Percentiles rank a stretch among this genome's conserved stretches.
These are phyloP conservation scores for Funneliformis caledonium DNA, from an alignment of 371 early-diverging fungal genomes.

Conservation along the genomic window DNA sequence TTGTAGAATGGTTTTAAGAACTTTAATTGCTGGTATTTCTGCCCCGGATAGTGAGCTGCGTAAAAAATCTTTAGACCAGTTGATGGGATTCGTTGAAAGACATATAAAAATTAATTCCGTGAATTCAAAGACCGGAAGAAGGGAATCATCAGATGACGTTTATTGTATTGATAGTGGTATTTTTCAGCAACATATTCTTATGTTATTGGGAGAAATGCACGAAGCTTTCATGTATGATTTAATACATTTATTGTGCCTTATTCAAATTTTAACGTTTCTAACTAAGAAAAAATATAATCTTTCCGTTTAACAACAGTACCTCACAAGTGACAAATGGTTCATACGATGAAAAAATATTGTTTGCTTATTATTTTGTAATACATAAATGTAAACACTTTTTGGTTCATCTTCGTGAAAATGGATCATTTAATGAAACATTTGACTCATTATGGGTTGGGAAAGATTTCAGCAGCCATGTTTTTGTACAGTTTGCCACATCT, in stretches of 20 bases:
- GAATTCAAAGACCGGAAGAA: not conserved
- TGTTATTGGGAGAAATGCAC: constrained; percentile 41
- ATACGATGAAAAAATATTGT: constrained; percentile 32
- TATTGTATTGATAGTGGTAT: constrained; percentile 36
- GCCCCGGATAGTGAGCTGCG: constrained; percentile 16
- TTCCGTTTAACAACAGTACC: not conserved
- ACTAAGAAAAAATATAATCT: not conserved
- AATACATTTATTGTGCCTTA: not conserved
- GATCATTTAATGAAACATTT: not conserved
- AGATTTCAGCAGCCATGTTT: constrained; percentile 40
- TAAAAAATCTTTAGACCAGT: constrained; percentile 11
- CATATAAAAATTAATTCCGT: constrained; percentile 14
- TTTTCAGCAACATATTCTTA: constrained; percentile 33
- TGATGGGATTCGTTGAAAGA: constrained; percentile 33
- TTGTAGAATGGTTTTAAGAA: constrained; percentile 35
- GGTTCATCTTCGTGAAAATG: not conserved
- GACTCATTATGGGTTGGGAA: constrained; percentile 25
- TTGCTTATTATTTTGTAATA: constrained; percentile 35
- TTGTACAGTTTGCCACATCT: constrained; percentile 46
- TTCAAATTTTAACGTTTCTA: not conserved
- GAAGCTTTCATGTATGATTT: constrained; percentile 39
- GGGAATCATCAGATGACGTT: constrained; percentile 6
- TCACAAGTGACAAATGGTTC: constrained; percentile 14
- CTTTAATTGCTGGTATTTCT: constrained; percentile 33
- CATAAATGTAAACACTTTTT: constrained; percentile 30